phyloP scores from a whole-genome alignment of 495 filamentous ascomycete species.

The Aspergillus coremiiformis region DNA sequence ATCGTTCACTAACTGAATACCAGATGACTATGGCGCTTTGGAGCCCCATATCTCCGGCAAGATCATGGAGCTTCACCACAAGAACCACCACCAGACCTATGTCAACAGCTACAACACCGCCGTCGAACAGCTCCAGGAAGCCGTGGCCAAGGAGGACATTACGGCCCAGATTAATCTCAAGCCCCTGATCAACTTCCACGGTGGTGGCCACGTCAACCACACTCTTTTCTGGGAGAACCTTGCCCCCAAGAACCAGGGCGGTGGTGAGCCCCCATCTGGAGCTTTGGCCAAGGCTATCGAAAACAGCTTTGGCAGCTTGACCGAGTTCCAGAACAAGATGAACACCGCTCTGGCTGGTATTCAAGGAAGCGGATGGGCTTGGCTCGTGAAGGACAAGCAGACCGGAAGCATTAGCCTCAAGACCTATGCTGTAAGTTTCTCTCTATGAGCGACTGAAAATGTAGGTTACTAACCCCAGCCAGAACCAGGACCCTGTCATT shows the following conservation, averaged over 20 bases:
- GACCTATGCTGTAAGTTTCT: conserved; percentile 57
- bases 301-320: conserved; percentile 64
- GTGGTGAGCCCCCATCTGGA: conserved; percentile 69
- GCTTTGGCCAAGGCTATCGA: conserved; percentile 65
- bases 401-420: conserved; percentile 66
- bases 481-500: conserved; percentile 91
- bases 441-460: background rate
- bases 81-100: conserved; percentile 65
- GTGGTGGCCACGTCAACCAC: conserved; percentile 91
- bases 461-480: background rate
- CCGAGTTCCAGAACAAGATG: conserved; percentile 69
- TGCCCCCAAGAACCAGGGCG: conserved; percentile 59
- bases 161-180: conserved; percentile 70
- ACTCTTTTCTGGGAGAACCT: conserved; percentile 91
- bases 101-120: conserved; percentile 59
- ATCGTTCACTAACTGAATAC: background rate
- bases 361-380: conserved; percentile 93
- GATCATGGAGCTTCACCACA: conserved; percentile 92
- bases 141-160: conserved; percentile 45
- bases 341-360: conserved; percentile 74
- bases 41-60: conserved; percentile 91
- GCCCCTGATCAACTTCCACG: conserved; percentile 92
- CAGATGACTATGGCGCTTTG: conserved; percentile 84
- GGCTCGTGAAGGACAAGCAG: conserved; percentile 81
- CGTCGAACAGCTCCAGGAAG: conserved; percentile 51